A percentile compares a stretch with the other conserved stretches of the same genome.
phyloP scores from a whole-genome alignment of 225 moss, liverwort and hornwort species.

The Straminergon stramineum region DNA sequence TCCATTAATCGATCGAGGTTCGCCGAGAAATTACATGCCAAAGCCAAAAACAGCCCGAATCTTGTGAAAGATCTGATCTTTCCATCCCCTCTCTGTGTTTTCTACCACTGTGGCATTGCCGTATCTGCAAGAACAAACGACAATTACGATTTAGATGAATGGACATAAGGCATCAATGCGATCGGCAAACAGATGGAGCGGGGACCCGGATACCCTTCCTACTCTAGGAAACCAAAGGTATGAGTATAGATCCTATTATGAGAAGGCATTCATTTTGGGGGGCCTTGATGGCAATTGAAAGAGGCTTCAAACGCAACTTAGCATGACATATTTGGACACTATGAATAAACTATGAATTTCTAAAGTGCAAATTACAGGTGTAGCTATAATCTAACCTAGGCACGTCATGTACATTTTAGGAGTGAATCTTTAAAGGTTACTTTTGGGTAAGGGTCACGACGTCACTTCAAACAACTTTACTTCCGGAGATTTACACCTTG shows the following conservation, averaged over 20 bases:
- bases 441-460: too few relatives aligned
- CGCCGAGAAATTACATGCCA: constrained; percentile 37
- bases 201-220: background rate
- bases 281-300: background rate
- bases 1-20: background rate
- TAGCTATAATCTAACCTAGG: background rate
- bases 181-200: background rate
- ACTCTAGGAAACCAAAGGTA: background rate
- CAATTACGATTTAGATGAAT: background rate
- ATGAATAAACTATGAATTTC: background rate
- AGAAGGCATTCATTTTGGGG: too few relatives aligned
- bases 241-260: background rate
- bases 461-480: background rate
- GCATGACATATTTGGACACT: background rate
- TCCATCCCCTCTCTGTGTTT: constrained; percentile 96
- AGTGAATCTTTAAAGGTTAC: background rate
- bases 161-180: background rate
- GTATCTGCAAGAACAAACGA: constrained; percentile 39
- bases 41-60: constrained; percentile 98
- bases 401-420: background rate
- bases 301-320: background rate
- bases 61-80: constrained; percentile 94
- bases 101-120: constrained; percentile 92
- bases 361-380: background rate
- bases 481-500: background rate